A percentile compares a stretch with the other conserved stretches of the same genome.
Evolutionary conservation across 371 early-diverging fungal genomes (phyloP).

Genomic region (Rhizopus arrhizus): DNA sequence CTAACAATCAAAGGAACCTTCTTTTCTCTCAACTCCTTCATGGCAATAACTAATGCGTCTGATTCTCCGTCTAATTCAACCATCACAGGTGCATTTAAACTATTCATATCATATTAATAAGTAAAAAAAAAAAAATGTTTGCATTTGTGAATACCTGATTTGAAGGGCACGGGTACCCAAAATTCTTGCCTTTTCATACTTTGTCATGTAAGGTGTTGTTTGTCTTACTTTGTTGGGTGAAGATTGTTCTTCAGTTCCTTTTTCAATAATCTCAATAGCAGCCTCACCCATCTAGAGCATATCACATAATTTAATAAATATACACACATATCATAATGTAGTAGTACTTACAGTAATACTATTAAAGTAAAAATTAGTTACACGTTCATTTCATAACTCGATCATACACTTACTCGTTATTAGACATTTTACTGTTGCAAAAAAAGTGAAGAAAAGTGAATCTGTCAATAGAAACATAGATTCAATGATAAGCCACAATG

Average conservation of each 20-base stretch:
- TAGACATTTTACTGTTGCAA: not conserved
- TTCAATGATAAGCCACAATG: conserved; percentile 2
- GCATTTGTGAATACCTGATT: conserved; percentile 57
- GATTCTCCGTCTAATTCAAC: conserved; percentile 97
- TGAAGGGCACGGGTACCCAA: conserved; percentile 92
- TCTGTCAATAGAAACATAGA: not conserved
- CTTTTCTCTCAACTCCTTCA: conserved; percentile 93
- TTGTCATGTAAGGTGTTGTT: conserved; percentile 99
- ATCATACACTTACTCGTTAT: not conserved
- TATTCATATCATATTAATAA: conserved; percentile 29
- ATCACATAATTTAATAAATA: not conserved
- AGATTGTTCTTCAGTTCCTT: conserved; percentile 11
- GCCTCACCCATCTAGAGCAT: conserved; percentile 6
- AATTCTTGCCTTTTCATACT: conserved; percentile 98
- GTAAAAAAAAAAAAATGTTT: not conserved
- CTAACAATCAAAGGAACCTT: conserved; percentile 97
- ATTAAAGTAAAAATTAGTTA: not conserved
- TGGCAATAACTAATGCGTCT: conserved; percentile 98
- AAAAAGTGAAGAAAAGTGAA: not conserved
- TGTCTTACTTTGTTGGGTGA: conserved; percentile 49
- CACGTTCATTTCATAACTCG: not conserved
- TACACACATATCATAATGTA: not conserved
- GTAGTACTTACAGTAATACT: not conserved
- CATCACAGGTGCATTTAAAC: conserved; percentile 98
- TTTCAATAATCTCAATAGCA: conserved; percentile 9